Base-by-base conservation (phyloP, 176 grass and related monocot species). In the Leersia perrieri region DNA sequence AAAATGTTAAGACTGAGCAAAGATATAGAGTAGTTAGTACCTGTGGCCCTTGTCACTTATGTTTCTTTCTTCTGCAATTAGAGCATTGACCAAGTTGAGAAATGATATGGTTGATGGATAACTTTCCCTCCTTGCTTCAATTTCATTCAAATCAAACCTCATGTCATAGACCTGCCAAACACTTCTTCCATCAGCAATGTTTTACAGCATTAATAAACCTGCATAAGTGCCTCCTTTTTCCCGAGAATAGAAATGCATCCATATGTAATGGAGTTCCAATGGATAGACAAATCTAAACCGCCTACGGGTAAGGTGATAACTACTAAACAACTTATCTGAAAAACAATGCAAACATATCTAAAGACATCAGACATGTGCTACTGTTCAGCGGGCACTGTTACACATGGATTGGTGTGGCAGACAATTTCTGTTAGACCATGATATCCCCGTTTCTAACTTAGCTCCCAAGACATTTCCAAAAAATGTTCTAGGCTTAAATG, bases 21-120 rank as follows among this genome's bases (percentile, higher is more conserved):
- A 68, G 47, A 68, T 25, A 75, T 12, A 82, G 22, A 68, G 69
- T 18, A 66, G 58, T 11, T 75, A 34, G 70, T 64, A 98, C 92
- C 95, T 98, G 30, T 77, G 83, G 69, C 95, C 92, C 85, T 91
- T 90, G 74, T 98, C 95, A 38, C 81, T 91, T 77, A 87, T 74
- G 77, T 94, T 89, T 78, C 60, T 88, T 84, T 98, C 95, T 90
- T 98, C 90, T 23, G 84, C 87, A 66, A 98, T 98, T 39, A 98
- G 90, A 74, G 95, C 84, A 92, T 98, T 98, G 69, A 94, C 80
- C 83, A 98, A 94, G 75, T 83, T 94, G 61, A 98, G 88, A 87
- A 94, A 98, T 55, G 95, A 98, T 86, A 98, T 91, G n/a, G 92
- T 98, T 5, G 95, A 98, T 36, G 95, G 95, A 81, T 98, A 98